These are phyloP conservation scores for Turnera subulata DNA, from an alignment of 345 rosid species.

Conservation along the genomic window DNA sequence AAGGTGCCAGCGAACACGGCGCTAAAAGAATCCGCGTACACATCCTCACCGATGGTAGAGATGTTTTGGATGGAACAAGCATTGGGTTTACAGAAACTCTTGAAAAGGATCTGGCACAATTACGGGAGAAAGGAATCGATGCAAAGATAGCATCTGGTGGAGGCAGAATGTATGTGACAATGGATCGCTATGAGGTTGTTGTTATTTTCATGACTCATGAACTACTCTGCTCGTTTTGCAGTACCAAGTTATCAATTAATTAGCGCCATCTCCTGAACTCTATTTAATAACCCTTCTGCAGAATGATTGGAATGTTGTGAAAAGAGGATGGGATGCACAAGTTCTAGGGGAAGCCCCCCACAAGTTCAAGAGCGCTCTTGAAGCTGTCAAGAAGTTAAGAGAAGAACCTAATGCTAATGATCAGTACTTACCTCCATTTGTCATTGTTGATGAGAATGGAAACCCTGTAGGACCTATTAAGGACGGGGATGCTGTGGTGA, in stretches of 20 bases:
- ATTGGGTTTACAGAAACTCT: conserved; percentile 80
- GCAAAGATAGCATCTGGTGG: conserved; percentile 97
- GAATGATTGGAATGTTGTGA: conserved; percentile 95
- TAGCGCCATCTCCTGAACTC: not conserved
- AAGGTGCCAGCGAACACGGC: conserved; percentile 79
- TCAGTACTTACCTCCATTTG: conserved; percentile 91
- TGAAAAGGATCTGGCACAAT: conserved; percentile 54
- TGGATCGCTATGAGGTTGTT: conserved; percentile 92
- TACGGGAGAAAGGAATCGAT: conserved; percentile 76
- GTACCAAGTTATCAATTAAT: not conserved
- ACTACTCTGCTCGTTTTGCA: too few relatives aligned
- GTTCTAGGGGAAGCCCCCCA: conserved; percentile 97
- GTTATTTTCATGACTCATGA: too few relatives aligned
- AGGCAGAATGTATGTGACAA: conserved; percentile 94
- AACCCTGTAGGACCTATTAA: conserved; percentile 82
- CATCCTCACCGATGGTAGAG: conserved; percentile 94
- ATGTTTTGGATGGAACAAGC: conserved; percentile 93
- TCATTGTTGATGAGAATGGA: conserved; percentile 69
- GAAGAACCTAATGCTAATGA: conserved; percentile 64
- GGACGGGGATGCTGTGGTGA: conserved; percentile 97
- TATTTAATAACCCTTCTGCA: conserved; percentile 19
- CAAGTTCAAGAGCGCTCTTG: conserved; percentile 73
- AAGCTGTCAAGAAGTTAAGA: conserved; percentile 84
- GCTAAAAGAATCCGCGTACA: conserved; percentile 92
- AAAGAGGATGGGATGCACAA: conserved; percentile 99